Base-by-base conservation (phyloP, 2,329 filamentous ascomycete species). In the Tympanopsis confertula region DNA sequence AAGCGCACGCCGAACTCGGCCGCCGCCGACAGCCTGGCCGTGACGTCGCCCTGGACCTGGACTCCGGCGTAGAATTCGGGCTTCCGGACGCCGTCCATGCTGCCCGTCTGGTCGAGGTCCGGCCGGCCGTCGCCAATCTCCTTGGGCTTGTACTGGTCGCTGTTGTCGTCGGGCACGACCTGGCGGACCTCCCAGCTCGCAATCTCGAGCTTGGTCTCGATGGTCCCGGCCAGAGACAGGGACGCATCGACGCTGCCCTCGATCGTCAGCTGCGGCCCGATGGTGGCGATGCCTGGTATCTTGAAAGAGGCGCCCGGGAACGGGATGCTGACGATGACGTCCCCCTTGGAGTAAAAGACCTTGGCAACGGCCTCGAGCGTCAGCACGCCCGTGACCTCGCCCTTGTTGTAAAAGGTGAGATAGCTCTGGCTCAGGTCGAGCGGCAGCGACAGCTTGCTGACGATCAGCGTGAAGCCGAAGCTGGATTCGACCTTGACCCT, bases 261-360 rank as follows among this genome's bases (percentile, higher is more conserved):
- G 19, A 54, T 41, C 5, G 44, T 48, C 24, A 55, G 42, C 38
- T 50, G 45, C 14, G 55, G 55, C 1, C 55, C 50, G n/a, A 58
- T 44, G 13, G 50, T 55, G 4, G 47, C 41, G 20, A 58, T 51
- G 2, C 48, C 50, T 2, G 51, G 55, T 14, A 56, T 48, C 2
- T 37, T 44, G 39, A 55, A 54, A 2, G 47, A 42, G 17, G 50
- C 51, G 13, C 49, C 46, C 18, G 51, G 50, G 43, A 52, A 48
- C 12, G 48, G 45, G 12, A 50, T 24, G 14, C 38, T 39, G n/a
- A 47, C 35, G 14, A 52, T 44, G 15, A 45, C 40, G 4, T 44
- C 42, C 20, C 45, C 42, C 10, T 40, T 47, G 2, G 43, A 45
- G 26, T 51, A 48, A 18, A 29, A 41, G 1, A 42, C 36, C 12